Conservation (phyloP, 148 eudicot species). For the Chenopodium suecicum region DNA sequence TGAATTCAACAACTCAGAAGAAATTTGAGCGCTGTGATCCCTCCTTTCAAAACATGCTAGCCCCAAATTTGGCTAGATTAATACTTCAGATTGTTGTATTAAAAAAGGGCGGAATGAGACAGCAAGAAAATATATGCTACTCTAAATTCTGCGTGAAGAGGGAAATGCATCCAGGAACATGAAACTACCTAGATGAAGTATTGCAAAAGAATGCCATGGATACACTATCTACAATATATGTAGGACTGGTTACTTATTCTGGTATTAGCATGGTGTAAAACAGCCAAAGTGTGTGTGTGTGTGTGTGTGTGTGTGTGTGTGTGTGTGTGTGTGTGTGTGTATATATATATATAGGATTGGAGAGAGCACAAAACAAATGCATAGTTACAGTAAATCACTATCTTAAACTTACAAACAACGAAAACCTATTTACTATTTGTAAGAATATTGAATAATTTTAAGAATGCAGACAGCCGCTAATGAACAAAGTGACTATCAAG, state of each 20-base stretch:
- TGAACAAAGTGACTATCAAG: neutral
- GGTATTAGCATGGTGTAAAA: neutral
- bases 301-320: too few species aligned
- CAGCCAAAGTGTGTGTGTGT: too few species aligned
- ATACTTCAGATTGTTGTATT: too few species aligned
- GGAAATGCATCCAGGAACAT: neutral
- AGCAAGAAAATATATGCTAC: neutral
- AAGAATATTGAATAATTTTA: neutral
- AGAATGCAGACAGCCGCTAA: neutral
- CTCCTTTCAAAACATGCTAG: too few species aligned
- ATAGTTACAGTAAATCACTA: neutral
- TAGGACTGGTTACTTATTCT: neutral
- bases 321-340: too few species aligned
- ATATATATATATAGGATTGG: neutral
- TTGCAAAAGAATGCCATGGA: too few species aligned
- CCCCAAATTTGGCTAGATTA: too few species aligned
- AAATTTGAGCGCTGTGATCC: neutral
- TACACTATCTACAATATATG: neutral
- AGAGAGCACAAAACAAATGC: neutral
- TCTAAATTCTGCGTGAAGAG: neutral
- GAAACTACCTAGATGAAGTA: neutral
- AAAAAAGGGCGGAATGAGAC: too few species aligned
- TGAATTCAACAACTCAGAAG: conserved; percentile 8
- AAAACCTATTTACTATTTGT: too few species aligned
- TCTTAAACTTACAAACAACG: neutral